phyloP scores from a whole-genome alignment of 345 rosid genomes.

The Camelina hispida region DNA sequence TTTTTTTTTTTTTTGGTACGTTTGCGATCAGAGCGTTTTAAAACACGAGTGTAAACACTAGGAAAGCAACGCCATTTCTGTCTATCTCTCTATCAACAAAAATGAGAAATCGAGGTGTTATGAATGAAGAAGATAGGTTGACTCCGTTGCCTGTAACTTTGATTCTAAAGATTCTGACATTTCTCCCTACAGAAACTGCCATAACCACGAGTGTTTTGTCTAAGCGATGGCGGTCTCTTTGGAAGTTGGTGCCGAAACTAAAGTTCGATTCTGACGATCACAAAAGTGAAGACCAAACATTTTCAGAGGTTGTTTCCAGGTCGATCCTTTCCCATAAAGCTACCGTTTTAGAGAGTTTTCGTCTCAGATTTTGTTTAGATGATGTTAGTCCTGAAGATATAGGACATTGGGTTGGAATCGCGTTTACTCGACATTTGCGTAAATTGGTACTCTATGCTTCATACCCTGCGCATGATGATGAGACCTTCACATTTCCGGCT shows the following conservation, averaged over 20 bases:
- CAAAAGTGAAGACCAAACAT: neutral
- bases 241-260: neutral
- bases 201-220: constrained; percentile 15
- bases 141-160: constrained; percentile 20
- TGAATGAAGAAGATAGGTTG: neutral
- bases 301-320: constrained; percentile 9
- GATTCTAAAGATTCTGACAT: neutral
- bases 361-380: neutral
- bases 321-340: constrained; percentile 4
- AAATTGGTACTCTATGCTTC: neutral
- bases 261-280: neutral
- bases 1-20: neutral
- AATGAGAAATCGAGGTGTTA: neutral
- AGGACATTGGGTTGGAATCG: constrained; percentile 17
- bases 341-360: neutral
- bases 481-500: neutral
- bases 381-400: neutral
- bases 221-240: neutral
- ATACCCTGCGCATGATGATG: neutral
- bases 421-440: constrained; percentile 16
- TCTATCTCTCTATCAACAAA: neutral
- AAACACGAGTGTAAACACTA: neutral
- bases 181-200: constrained; percentile 2
- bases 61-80: neutral
- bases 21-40: neutral